These are phyloP conservation scores for Grosmannia penicillata DNA, from an alignment of 2,329 filamentous ascomycete genomes.

Conservation along the genomic window DNA sequence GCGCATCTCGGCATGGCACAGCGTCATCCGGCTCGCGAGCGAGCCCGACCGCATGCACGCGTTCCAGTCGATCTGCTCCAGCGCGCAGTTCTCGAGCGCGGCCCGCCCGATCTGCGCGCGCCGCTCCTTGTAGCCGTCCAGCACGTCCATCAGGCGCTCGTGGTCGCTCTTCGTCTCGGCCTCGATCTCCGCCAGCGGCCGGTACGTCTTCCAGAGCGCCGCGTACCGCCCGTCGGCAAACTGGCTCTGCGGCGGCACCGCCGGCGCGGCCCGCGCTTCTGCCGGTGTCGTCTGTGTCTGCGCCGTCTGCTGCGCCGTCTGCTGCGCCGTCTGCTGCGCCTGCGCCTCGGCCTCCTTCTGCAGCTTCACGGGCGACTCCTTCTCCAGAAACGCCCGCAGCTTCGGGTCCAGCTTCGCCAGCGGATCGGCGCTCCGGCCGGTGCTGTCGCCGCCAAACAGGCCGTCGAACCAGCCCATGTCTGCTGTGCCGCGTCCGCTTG, in stretches of 20 bases:
- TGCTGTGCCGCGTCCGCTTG: not conserved
- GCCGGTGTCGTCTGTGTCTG: constrained; percentile 7
- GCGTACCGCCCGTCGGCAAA: constrained; percentile 54
- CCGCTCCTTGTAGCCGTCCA: constrained; percentile 73
- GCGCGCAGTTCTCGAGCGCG: constrained; percentile 83
- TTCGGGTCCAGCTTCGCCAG: constrained; percentile 66
- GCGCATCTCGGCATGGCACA: constrained; percentile 67
- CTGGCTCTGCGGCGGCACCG: constrained; percentile 34
- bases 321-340: not conserved
- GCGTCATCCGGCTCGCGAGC: constrained; percentile 52
- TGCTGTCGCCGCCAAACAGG: constrained; percentile 27
- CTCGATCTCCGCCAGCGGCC: constrained; percentile 55
- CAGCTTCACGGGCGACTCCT: constrained; percentile 59
- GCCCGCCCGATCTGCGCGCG: constrained; percentile 63
- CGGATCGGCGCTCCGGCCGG: constrained; percentile 39
- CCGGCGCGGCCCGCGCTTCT: not conserved
- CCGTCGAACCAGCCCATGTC: constrained; percentile 44
- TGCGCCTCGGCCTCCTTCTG: constrained; percentile 6
- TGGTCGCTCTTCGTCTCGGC: constrained; percentile 56
- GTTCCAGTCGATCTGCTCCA: constrained; percentile 72
- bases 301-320: constrained; percentile 7
- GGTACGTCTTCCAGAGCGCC: constrained; percentile 87
- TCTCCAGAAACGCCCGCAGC: constrained; percentile 70
- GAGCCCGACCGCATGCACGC: constrained; percentile 66
- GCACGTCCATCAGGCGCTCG: constrained; percentile 65